Evolutionary conservation across 495 filamentous ascomycete species (phyloP).

Genomic region (Clavariopsis aquatica): DNA sequence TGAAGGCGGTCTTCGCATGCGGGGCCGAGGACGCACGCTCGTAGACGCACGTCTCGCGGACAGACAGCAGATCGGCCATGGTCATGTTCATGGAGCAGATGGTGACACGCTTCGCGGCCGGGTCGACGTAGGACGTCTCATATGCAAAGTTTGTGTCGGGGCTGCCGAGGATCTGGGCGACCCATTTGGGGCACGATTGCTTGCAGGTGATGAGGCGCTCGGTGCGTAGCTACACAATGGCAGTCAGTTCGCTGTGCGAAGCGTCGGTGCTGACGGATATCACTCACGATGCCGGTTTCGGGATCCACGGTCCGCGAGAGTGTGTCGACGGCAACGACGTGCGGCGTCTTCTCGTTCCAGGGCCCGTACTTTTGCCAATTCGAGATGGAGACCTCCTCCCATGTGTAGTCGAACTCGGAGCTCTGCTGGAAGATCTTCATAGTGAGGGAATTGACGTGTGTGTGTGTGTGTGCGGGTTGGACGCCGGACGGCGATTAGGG

Average conservation of each 20-base stretch:
- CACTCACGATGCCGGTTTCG: constrained; percentile 75
- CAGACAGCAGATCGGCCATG: constrained; percentile 79
- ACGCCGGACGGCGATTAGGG: neutral
- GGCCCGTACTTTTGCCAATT: constrained; percentile 99
- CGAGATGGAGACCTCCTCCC: constrained; percentile 97
- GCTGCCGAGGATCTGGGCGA: constrained; percentile 74
- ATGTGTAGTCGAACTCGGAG: constrained; percentile 93
- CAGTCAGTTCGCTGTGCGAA: constrained; percentile 18
- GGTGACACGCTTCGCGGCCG: constrained; percentile 75
- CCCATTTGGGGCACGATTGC: constrained; percentile 85
- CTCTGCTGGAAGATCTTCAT: constrained; percentile 95
- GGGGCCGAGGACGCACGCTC: constrained; percentile 58
- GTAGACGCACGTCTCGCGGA: constrained; percentile 89
- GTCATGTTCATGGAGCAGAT: constrained; percentile 94
- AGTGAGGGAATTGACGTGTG: constrained; percentile 10
- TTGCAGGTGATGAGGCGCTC: constrained; percentile 95
- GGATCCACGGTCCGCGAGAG: constrained; percentile 78
- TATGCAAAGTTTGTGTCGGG: constrained; percentile 80
- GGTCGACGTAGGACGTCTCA: constrained; percentile 93
- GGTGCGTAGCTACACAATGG: constrained; percentile 69
- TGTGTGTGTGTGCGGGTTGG: neutral
- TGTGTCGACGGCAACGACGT: constrained; percentile 94
- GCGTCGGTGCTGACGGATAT: neutral
- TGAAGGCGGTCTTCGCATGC: constrained; percentile 70
- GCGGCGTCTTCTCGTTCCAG: constrained; percentile 93